These are phyloP conservation scores for Pythium folliculosum DNA, from an alignment of 352 stramenopile genomes.

Conservation along the genomic window DNA sequence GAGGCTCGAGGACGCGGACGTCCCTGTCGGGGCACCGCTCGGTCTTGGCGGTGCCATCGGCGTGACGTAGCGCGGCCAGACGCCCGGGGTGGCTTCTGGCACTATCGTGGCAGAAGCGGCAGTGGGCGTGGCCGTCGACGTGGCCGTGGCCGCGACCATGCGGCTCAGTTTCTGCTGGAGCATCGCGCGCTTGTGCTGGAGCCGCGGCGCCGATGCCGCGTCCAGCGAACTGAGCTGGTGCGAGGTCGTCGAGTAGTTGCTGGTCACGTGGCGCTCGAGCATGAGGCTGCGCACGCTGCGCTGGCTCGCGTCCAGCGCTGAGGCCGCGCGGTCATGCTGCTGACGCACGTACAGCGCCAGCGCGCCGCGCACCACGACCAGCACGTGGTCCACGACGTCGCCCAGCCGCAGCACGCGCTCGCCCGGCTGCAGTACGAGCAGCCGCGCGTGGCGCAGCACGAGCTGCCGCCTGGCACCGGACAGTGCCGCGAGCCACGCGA, in stretches of 20 bases:
- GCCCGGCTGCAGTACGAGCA: slow-evolving; percentile 34
- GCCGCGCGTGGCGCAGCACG: slow-evolving; percentile 37
- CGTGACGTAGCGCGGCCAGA: too few species aligned
- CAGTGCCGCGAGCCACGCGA: slow-evolving; percentile 35
- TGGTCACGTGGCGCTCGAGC: slow-evolving; percentile 58
- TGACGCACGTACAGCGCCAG: slow-evolving; percentile 45
- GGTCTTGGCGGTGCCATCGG: too few species aligned
- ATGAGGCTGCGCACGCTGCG: slow-evolving; percentile 56
- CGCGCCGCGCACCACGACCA: slow-evolving; percentile 49
- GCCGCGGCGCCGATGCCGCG: neutral
- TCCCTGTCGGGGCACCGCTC: too few species aligned
- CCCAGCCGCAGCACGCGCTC: slow-evolving; percentile 43
- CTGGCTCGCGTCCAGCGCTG: slow-evolving; percentile 51
- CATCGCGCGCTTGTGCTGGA: slow-evolving; percentile 30
- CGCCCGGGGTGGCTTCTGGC: too few species aligned
- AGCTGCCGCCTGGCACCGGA: slow-evolving; percentile 41
- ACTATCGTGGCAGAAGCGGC: too few species aligned
- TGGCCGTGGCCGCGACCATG: slow-evolving; percentile 9
- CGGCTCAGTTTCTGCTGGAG: slow-evolving; percentile 29
- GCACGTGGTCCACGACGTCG: slow-evolving; percentile 45
- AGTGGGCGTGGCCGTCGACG: too few species aligned
- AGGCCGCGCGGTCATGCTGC: slow-evolving; percentile 38
- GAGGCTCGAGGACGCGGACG: slow-evolving; percentile 8
- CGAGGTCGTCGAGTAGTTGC: slow-evolving; percentile 72
- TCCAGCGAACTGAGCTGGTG: slow-evolving; percentile 48